These are phyloP conservation scores for Ceratobasidium theobromae DNA, from an alignment of 1,284 basidiomycete species.

Conservation along the genomic window DNA sequence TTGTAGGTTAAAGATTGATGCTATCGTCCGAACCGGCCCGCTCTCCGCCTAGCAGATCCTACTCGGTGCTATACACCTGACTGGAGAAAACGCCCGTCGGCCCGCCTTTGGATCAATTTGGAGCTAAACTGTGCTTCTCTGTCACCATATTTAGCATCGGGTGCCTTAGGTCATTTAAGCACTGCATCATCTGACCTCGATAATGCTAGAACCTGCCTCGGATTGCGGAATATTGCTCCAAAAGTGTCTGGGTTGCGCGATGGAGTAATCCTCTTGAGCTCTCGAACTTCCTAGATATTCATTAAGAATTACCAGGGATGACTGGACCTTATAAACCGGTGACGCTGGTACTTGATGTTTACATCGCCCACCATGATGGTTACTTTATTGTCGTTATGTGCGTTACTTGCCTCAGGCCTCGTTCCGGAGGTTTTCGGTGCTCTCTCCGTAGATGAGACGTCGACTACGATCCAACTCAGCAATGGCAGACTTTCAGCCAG, in stretches of 20 bases:
- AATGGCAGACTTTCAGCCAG: constrained; percentile 20
- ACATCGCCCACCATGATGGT: neutral
- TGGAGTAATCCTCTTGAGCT: too few relatives aligned
- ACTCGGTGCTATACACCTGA: neutral
- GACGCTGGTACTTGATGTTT: too few relatives aligned
- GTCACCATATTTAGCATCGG: neutral
- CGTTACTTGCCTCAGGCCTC: neutral
- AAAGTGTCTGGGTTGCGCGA: neutral
- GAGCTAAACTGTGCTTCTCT: neutral
- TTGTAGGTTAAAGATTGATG: too few relatives aligned
- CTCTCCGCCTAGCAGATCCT: neutral
- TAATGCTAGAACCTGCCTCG: neutral
- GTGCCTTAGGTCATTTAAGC: neutral
- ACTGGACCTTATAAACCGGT: neutral
- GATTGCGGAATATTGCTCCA: too few relatives aligned
- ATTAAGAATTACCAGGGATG: neutral
- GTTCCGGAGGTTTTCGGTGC: neutral
- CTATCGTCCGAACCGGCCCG: too few relatives aligned
- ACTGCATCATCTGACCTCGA: neutral
- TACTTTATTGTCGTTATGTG: neutral
- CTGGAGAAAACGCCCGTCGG: neutral
- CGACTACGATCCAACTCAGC: constrained; percentile 1
- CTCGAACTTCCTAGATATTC: neutral
- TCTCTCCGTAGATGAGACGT: constrained; percentile 5
- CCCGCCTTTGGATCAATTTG: neutral